Conservation (phyloP, 345 rosid species). For the Gossypium bickii region DNA sequence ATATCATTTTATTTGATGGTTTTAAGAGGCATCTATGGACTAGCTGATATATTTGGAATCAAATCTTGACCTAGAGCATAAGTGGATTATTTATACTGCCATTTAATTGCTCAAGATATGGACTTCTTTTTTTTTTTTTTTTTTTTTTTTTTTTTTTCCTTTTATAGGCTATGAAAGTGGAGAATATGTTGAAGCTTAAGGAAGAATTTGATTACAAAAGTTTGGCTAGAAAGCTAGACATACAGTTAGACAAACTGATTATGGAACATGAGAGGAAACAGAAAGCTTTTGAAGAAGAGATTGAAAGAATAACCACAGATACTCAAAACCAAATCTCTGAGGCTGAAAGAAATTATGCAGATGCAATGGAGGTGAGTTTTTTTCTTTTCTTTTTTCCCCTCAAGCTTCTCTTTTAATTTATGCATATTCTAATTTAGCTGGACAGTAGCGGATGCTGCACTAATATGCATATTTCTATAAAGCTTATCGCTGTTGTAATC, state of each 20-base stretch:
- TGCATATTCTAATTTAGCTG: background rate
- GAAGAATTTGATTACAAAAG: slow-evolving; percentile 99
- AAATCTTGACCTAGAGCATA: background rate
- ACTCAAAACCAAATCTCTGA: slow-evolving; percentile 61
- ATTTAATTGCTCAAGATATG: slow-evolving; percentile 15
- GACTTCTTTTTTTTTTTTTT: background rate
- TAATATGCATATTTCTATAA: background rate
- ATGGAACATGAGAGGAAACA: slow-evolving; percentile 93
- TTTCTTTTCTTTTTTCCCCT: background rate
- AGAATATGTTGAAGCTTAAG: slow-evolving; percentile 95
- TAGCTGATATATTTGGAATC: background rate
- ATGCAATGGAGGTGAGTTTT: slow-evolving; percentile 66
- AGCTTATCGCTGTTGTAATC: background rate
- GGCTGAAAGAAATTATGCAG: slow-evolving; percentile 62
- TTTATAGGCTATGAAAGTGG: slow-evolving; percentile 94
- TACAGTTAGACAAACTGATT: slow-evolving; percentile 81
- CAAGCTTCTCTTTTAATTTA: slow-evolving; percentile 1
- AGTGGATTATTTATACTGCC: background rate
- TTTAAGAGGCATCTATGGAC: slow-evolving; percentile 12
- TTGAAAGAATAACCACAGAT: slow-evolving; percentile 62
- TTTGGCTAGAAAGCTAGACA: slow-evolving; percentile 82
- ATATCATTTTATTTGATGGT: slow-evolving; percentile 3
- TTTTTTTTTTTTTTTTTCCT: slow-evolving; percentile 2
- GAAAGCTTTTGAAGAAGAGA: slow-evolving; percentile 75
- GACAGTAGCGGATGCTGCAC: background rate